These are phyloP conservation scores for Sanguinoderma infundibulare DNA, from an alignment of 1,284 basidiomycete genomes.

Conservation along the genomic window DNA sequence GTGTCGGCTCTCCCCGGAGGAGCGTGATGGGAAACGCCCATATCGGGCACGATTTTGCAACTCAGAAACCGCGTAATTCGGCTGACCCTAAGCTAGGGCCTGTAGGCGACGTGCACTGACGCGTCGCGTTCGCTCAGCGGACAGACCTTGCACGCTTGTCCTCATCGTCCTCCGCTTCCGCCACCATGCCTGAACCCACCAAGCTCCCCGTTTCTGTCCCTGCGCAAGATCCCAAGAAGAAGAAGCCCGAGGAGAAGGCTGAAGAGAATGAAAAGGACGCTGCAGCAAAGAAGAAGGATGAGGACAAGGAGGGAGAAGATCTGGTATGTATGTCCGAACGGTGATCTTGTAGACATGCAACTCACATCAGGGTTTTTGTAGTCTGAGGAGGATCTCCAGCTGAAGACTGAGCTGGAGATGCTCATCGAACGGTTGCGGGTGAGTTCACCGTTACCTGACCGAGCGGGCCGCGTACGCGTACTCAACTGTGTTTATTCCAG, in stretches of 20 bases:
- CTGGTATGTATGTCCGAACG: conserved; percentile 70
- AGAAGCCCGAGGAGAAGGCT: conserved; percentile 52
- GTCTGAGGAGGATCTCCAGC: conserved; percentile 95
- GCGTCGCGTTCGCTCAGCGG: conserved; percentile 26
- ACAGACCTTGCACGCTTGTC: conserved; percentile 8
- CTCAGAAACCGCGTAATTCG: conserved; percentile 22
- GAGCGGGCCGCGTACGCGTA: conserved; percentile 11
- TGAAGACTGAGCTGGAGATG: conserved; percentile 98
- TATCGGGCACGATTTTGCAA: background rate
- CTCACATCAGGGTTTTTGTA: conserved; percentile 35
- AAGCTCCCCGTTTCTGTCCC: conserved; percentile 62
- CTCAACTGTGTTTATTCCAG: conserved; percentile 45
- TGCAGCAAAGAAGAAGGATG: conserved; percentile 50
- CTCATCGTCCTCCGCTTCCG: conserved; percentile 5
- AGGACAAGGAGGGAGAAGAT: conserved; percentile 78
- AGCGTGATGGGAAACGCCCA: background rate
- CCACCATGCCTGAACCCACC: conserved; percentile 58
- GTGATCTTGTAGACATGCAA: background rate
- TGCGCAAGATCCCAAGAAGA: conserved; percentile 77
- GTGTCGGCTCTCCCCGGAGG: conserved; percentile 11
- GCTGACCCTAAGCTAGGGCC: conserved; percentile 16
- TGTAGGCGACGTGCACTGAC: conserved; percentile 22
- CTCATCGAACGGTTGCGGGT: conserved; percentile 94
- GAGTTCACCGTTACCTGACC: conserved; percentile 15
- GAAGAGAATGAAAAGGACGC: conserved; percentile 39